Percentiles rank a stretch among this genome's conserved stretches.
Evolutionary conservation across 768 basidiomycete genomes (phyloP).

Genomic region (Tephrocybe sp.): DNA sequence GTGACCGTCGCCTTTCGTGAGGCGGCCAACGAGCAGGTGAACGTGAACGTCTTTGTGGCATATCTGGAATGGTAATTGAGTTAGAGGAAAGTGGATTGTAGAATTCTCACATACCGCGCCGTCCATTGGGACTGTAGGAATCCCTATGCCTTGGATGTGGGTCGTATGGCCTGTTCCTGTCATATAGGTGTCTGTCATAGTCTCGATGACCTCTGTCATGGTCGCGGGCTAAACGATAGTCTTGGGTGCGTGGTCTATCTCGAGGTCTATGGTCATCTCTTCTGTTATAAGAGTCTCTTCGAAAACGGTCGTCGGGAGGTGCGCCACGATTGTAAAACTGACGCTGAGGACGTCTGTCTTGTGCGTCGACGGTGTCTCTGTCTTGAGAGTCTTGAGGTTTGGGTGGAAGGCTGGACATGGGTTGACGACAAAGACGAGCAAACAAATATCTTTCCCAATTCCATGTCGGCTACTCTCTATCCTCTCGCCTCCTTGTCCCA

Average conservation of each 20-base stretch:
- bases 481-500: conserved; percentile 83
- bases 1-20: conserved; percentile 16
- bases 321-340: conserved; percentile 9
- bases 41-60: conserved; percentile 9
- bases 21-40: conserved; percentile 6
- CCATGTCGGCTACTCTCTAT: conserved; percentile 56
- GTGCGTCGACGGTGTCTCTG: conserved; percentile 18
- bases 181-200: conserved; percentile 23
- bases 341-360: conserved; percentile 25
- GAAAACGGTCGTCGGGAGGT: conserved; percentile 1
- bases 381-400: conserved; percentile 32
- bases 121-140: conserved; percentile 1
- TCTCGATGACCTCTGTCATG: conserved; percentile 19
- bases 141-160: conserved; percentile 24
- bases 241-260: conserved; percentile 15
- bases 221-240: conserved; percentile 12
- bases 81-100: neutral
- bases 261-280: conserved; percentile 19
- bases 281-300: conserved; percentile 31
- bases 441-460: conserved; percentile 9
- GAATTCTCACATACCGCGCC: conserved; percentile 12
- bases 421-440: neutral
- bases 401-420: conserved; percentile 38
- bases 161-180: conserved; percentile 12
- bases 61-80: conserved; percentile 7